These are phyloP conservation scores for Pleurotus ostreatus DNA, from an alignment of 768 basidiomycete species.

Conservation along the genomic window DNA sequence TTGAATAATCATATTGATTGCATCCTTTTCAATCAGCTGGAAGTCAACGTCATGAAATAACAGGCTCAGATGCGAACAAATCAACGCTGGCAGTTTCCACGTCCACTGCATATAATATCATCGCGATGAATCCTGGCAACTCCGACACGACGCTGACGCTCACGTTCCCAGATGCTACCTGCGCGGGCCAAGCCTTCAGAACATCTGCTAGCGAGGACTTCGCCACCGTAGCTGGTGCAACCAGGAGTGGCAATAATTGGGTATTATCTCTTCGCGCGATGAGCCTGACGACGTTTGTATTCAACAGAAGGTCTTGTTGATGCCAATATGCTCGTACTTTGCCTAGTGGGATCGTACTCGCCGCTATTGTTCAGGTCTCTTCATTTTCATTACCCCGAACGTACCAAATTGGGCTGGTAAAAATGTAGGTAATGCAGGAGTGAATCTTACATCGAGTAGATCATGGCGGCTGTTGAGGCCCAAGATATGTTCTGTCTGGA, in stretches of 20 bases:
- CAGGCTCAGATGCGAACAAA: constrained; percentile 26
- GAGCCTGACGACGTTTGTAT: constrained; percentile 33
- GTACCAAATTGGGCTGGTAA: too few relatives aligned
- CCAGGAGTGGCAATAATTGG: constrained; percentile 20
- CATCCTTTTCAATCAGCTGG: constrained; percentile 21
- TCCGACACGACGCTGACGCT: constrained; percentile 23
- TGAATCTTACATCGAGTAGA: too few relatives aligned
- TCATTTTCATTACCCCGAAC: too few relatives aligned
- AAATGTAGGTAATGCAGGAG: too few relatives aligned
- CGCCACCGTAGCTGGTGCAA: constrained; percentile 21
- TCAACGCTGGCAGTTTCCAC: constrained; percentile 28
- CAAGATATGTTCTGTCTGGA: too few relatives aligned
- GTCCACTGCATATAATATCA: constrained; percentile 22
- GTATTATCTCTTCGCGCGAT: constrained; percentile 23
- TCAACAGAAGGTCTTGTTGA: constrained; percentile 23
- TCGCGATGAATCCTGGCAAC: constrained; percentile 32
- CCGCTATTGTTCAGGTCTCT: too few relatives aligned
- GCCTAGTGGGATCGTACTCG: too few relatives aligned
- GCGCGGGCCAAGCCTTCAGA: constrained; percentile 22
- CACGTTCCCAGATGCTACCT: constrained; percentile 29
- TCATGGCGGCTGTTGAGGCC: too few relatives aligned
- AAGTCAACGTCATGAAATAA: constrained; percentile 29
- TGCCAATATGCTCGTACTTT: too few relatives aligned
- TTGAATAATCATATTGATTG: neutral
- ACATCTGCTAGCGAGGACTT: constrained; percentile 34